Evolutionary conservation across 2,329 filamentous ascomycete genomes (phyloP).

Genomic region (Chaetomium globosum): DNA sequence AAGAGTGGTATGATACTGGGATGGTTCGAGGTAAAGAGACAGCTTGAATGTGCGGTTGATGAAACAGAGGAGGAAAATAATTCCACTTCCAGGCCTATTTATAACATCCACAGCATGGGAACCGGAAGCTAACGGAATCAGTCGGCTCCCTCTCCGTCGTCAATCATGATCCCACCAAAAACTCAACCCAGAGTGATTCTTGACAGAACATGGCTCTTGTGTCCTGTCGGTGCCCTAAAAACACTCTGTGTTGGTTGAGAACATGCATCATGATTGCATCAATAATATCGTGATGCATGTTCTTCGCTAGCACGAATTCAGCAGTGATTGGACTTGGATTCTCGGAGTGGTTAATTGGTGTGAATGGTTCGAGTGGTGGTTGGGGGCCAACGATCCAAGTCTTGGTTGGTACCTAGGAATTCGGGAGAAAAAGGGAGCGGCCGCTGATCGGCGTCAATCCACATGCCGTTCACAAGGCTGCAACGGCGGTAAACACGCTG

Average conservation of each 20-base stretch:
- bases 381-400: not conserved
- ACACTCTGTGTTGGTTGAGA: not conserved
- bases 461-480: not conserved
- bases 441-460: not conserved
- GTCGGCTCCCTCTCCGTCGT: not conserved
- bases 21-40: not conserved
- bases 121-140: not conserved
- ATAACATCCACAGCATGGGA: not conserved
- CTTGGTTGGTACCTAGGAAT: not conserved
- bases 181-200: not conserved
- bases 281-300: not conserved
- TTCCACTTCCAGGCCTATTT: not conserved
- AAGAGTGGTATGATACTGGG: not conserved
- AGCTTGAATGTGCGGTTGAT: not conserved
- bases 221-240: conserved; percentile 8
- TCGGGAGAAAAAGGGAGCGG: not conserved
- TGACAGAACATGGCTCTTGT: not conserved
- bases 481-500: not conserved
- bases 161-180: not conserved
- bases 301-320: not conserved
- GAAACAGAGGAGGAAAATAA: not conserved
- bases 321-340: not conserved
- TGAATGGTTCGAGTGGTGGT: not conserved
- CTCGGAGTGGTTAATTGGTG: too few species aligned
- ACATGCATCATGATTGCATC: not conserved